Evolutionary conservation across 179 eudicot species (phyloP), one percentile per base, ranked within the genome.

Genomic region (Camellia oleifera): DNA sequence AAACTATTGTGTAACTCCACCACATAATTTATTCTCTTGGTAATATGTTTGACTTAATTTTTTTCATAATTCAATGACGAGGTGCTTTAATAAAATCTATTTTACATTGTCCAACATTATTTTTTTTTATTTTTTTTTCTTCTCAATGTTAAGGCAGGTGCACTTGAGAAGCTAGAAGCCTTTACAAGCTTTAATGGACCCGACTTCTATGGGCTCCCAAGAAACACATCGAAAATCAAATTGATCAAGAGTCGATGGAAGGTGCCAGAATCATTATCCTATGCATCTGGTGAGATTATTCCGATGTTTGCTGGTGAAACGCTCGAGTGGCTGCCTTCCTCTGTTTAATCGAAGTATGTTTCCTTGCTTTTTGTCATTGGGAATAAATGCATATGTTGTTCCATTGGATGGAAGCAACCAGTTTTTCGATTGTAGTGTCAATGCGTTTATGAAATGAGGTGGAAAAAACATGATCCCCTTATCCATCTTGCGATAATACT

Each of bases 161-260:
- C 99, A 45, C 89, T 97, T 14, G 98, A 97, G 88, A 94, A 94
- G 88, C 81, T 20, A 20, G 23, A 20, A 20, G 97, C 97, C 40
- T 96, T 96, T 85, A 90, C 94, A 15, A 96, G 99, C 90, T 96
- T 96, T 79, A 94, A 94, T 62, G 99, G 99, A 74, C 98, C 99
- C 13, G 98, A 96, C 82, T 92, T 96, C 80, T 96, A 96, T 52
- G 97, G 94, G 53, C 95, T 97, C 67, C 97, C 98, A 15, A 79
- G 98, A 83, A 94, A 97, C 87, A 88, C 88, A 20, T 77, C 94
- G 5, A 91, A 86, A 82, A 88, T 94, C 77, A 88, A 89, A 83
- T 77, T 97, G 90, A 83, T 60, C 42, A 94, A 85, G 86, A 80
- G 84, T 62, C 87, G 89, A 61, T 94, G 97, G 98, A 91, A 90